phyloP scores from a whole-genome alignment of 345 rosid genomes.

The Linum tenue region DNA sequence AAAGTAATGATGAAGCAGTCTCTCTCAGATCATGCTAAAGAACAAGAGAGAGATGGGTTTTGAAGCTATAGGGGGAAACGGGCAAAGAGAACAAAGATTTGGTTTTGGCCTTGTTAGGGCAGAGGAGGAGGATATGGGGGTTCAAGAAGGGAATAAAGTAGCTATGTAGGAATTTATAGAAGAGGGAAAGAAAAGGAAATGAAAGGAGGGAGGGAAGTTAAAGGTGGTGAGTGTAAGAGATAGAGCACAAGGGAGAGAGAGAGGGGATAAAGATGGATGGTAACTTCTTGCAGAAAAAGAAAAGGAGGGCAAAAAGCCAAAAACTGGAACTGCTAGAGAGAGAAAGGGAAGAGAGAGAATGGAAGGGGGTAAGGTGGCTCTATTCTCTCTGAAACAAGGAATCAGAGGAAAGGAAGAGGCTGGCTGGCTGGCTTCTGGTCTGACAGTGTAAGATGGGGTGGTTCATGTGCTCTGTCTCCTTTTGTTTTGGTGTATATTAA shows the following conservation, averaged over 20 bases:
- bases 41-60: not conserved
- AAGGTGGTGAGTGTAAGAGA: not conserved
- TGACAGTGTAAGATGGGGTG: not conserved
- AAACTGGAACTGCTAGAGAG: not conserved
- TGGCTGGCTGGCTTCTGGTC: no score
- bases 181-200: no score
- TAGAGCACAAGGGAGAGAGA: no score
- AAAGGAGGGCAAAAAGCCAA: not conserved
- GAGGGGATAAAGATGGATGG: not conserved
- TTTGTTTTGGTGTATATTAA: no score
- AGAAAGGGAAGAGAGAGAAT: no score
- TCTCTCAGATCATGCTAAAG: not conserved
- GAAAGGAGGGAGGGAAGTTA: no score
- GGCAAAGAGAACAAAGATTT: not conserved
- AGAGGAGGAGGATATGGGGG: not conserved
- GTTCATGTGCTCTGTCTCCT: not conserved
- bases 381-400: not conserved
- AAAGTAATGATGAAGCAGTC: no score
- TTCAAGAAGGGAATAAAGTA: not conserved
- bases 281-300: not conserved
- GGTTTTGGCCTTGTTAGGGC: not conserved
- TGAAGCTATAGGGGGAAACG: not conserved
- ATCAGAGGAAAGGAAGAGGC: no score
- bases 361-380: not conserved
- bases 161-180: not conserved